Percentiles rank a stretch among this genome's conserved stretches.
These are phyloP conservation scores for Chrysosporium queenslandicum DNA, from an alignment of 2,329 filamentous ascomycete species.

Conservation along the genomic window DNA sequence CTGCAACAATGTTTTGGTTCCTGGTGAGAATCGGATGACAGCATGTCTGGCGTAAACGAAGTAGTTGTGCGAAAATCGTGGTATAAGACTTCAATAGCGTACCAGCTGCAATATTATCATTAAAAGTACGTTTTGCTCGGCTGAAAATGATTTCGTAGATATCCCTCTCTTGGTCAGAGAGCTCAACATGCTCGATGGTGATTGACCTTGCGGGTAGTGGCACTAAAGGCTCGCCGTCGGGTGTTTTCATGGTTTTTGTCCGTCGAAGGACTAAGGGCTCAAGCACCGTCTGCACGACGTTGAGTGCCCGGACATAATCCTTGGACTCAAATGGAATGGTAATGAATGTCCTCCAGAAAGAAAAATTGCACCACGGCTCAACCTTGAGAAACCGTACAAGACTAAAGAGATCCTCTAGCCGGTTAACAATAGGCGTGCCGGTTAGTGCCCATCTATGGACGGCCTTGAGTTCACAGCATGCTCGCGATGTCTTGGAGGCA, in stretches of 20 bases:
- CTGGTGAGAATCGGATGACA: conserved; percentile 86
- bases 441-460: conserved; percentile 88
- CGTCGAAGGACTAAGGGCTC: conserved; percentile 90
- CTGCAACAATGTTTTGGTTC: conserved; percentile 71
- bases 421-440: conserved; percentile 93
- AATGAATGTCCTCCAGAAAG: conserved; percentile 98
- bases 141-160: conserved; percentile 88
- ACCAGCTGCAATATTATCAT: conserved; percentile 77
- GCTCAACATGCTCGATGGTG: conserved; percentile 76
- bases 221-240: conserved; percentile 70
- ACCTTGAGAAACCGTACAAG: conserved; percentile 85
- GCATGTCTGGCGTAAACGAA: conserved; percentile 84
- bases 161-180: conserved; percentile 73
- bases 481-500: conserved; percentile 85
- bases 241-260: conserved; percentile 97
- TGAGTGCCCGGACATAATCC: conserved; percentile 82
- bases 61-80: conserved; percentile 92
- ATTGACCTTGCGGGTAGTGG: conserved; percentile 70
- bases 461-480: conserved; percentile 81
- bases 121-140: conserved; percentile 72
- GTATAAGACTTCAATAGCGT: conserved; percentile 93
- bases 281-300: conserved; percentile 92
- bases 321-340: conserved; percentile 94
- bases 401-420: conserved; percentile 87
- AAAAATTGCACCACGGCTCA: conserved; percentile 97